These are phyloP conservation scores for Leccinum fallax DNA, from an alignment of 1,284 basidiomycete species.

Conservation along the genomic window DNA sequence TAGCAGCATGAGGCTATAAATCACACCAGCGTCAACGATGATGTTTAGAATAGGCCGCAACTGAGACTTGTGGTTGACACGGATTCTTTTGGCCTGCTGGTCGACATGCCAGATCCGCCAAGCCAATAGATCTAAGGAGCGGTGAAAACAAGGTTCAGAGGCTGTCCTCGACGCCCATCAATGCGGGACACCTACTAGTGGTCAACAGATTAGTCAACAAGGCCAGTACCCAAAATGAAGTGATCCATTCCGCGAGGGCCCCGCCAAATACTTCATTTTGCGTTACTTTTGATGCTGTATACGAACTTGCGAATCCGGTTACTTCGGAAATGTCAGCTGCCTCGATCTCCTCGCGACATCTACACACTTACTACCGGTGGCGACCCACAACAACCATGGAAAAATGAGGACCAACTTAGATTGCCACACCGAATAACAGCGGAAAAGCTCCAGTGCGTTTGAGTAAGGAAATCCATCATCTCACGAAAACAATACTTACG, in stretches of 20 bases:
- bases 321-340: slow-evolving; percentile 12
- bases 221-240: slow-evolving; percentile 18
- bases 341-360: background rate
- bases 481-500: slow-evolving; percentile 20
- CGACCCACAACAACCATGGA: slow-evolving; percentile 26
- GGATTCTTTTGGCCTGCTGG: slow-evolving; percentile 1
- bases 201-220: slow-evolving; percentile 20
- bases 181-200: slow-evolving; percentile 18
- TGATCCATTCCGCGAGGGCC: slow-evolving; percentile 20
- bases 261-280: slow-evolving; percentile 14
- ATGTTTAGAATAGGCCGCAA: slow-evolving; percentile 25
- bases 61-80: slow-evolving; percentile 8
- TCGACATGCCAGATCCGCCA: slow-evolving; percentile 31
- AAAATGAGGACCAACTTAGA: slow-evolving; percentile 20
- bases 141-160: background rate
- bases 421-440: slow-evolving; percentile 29
- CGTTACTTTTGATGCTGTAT: slow-evolving; percentile 5
- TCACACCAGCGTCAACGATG: slow-evolving; percentile 26
- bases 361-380: slow-evolving; percentile 15
- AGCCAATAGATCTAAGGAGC: slow-evolving; percentile 17
- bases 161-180: background rate
- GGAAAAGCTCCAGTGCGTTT: slow-evolving; percentile 24
- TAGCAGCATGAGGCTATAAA: slow-evolving; percentile 27
- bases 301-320: slow-evolving; percentile 22
- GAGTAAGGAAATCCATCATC: background rate